Conservation (phyloP, 352 stramenopile species). For the Pythium volutum region DNA sequence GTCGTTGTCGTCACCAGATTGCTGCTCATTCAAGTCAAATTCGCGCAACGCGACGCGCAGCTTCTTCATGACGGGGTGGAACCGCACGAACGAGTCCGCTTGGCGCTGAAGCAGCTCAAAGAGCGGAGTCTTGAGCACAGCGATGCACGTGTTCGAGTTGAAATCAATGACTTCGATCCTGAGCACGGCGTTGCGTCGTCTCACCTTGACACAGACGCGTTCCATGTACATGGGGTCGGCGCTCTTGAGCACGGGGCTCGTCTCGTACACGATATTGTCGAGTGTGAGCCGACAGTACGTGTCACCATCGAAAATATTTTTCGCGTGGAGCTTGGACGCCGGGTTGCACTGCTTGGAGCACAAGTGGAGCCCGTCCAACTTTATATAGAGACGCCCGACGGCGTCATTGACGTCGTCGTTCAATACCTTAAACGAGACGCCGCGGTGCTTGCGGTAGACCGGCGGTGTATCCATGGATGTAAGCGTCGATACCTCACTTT, state of each 20-base stretch:
- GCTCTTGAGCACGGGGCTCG: constrained; percentile 81
- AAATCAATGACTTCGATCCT: constrained; percentile 83
- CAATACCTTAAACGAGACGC: constrained; percentile 44
- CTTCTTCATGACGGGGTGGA: constrained; percentile 43
- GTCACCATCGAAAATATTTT: constrained; percentile 87
- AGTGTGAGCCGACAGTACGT: constrained; percentile 79
- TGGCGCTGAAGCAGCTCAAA: constrained; percentile 80
- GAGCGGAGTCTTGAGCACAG: constrained; percentile 60
- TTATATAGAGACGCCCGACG: constrained; percentile 66
- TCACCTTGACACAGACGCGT: constrained; percentile 67
- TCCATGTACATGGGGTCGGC: constrained; percentile 88
- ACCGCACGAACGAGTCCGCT: constrained; percentile 60
- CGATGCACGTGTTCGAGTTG: constrained; percentile 70
- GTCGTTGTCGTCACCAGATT: neutral
- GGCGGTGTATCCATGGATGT: constrained; percentile 4
- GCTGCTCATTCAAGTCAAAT: constrained; percentile 43
- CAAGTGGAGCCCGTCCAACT: constrained; percentile 75
- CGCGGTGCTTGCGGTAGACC: constrained; percentile 23
- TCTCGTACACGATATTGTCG: constrained; percentile 68
- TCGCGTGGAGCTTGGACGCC: constrained; percentile 62
- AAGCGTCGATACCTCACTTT: neutral
- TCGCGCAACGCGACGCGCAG: constrained; percentile 43
- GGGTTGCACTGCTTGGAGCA: constrained; percentile 80
- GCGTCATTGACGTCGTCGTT: constrained; percentile 37
- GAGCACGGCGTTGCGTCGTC: constrained; percentile 53